phyloP scores from a whole-genome alignment of 768 basidiomycete genomes.

The Russula ochroleuca region DNA sequence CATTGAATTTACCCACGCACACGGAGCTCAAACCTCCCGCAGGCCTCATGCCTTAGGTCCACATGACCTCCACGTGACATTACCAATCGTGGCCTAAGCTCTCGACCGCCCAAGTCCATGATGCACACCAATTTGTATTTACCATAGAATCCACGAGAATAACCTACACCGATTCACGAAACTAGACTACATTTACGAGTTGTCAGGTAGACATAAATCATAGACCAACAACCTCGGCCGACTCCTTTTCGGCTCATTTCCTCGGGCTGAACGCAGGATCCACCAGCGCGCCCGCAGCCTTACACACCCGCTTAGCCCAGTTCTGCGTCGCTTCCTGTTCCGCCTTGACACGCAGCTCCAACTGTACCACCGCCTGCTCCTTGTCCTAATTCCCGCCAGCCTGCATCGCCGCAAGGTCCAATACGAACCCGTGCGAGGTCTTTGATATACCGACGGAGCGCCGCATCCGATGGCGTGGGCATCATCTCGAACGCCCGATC shows the following conservation, averaged over 20 bases:
- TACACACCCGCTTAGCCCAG: constrained; percentile 11
- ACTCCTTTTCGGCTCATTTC: not conserved
- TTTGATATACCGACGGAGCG: constrained; percentile 13
- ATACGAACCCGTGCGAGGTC: constrained; percentile 13
- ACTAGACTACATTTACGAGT: no score
- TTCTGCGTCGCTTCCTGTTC: constrained; percentile 10
- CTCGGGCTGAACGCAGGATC: constrained; percentile 18
- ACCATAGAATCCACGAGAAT: no score
- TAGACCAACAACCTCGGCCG: no score
- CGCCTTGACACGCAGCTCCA: constrained; percentile 5
- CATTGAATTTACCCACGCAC: no score
- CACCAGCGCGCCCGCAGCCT: constrained; percentile 9
- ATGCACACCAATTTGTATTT: no score
- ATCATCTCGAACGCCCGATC: constrained; percentile 5
- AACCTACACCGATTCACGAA: no score
- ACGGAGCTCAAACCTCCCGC: no score
- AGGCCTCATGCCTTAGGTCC: no score
- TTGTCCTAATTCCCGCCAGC: not conserved
- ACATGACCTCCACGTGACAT: no score
- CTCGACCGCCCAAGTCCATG: no score
- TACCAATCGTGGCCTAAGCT: no score
- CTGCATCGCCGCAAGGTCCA: constrained; percentile 7
- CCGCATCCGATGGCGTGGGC: constrained; percentile 12
- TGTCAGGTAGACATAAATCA: no score
- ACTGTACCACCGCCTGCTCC: not conserved